phyloP scores from a whole-genome alignment of 2,329 filamentous ascomycete species.

The Cladosporium oxysporum region DNA sequence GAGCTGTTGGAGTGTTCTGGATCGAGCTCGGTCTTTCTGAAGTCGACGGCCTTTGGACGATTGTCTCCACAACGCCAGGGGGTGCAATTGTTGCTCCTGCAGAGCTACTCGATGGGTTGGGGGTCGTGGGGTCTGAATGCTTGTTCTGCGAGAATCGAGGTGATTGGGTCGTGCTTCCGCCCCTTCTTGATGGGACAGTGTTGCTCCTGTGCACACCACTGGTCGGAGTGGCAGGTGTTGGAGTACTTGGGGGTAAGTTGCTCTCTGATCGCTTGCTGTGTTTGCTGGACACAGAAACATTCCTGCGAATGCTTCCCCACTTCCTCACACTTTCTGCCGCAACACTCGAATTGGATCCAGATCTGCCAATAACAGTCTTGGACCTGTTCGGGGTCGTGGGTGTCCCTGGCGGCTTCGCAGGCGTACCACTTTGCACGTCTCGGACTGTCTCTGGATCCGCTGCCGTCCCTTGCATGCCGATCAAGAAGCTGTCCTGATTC shows the following conservation, averaged over 20 bases:
- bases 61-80: too few species aligned
- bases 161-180: constrained; percentile 67
- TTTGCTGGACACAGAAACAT: constrained; percentile 89
- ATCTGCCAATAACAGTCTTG: constrained; percentile 66
- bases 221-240: constrained; percentile 30
- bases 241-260: constrained; percentile 58
- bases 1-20: constrained; percentile 33
- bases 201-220: constrained; percentile 76
- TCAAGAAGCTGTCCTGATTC: constrained; percentile 96
- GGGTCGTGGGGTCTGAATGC: constrained; percentile 55
- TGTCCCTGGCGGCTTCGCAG: constrained; percentile 41
- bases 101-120: constrained; percentile 43
- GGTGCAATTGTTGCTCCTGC: too few species aligned
- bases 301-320: constrained; percentile 88
- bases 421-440: constrained; percentile 69
- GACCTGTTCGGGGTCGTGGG: constrained; percentile 47
- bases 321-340: too few species aligned
- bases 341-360: constrained; percentile 81
- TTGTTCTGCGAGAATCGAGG: constrained; percentile 62
- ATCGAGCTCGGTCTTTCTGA: too few species aligned
- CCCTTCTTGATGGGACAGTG: constrained; percentile 85
- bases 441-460: constrained; percentile 78
- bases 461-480: constrained; percentile 96
- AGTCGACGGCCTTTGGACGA: too few species aligned
- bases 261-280: constrained; percentile 75